Base-by-base conservation (phyloP, 306 rosid species). In the Delonix regia region DNA sequence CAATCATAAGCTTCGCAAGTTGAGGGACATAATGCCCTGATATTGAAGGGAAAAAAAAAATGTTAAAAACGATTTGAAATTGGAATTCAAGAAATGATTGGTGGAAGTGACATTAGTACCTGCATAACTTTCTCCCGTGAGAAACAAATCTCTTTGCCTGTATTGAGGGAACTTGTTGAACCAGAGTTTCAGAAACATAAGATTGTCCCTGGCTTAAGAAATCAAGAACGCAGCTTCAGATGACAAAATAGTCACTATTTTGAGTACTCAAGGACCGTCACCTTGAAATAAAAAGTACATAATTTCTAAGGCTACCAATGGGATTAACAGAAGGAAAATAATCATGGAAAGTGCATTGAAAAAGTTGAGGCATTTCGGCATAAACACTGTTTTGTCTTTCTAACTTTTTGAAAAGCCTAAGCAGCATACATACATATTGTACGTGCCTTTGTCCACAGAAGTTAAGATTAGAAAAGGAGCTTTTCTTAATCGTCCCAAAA, bases 11-110 rank as follows among this genome's bases (percentile, higher is more conserved):
- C 75, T 84, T 84, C 68, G 96, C 93, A 70, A 91, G 89, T 84
- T 89, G 96, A 74, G 96, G 96, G 83, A 89, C 90, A 82, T 91
- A 91, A 71, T 91, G 96, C n/a, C 96, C 96, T 91, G 49, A 77
- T 25, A 82, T 76, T 72, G 38, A 82, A 9, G 38, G 51, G 48
- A 53, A 34, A 59, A 44, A 64, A 65, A 76, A 63, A 10, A 14
- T n/a, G 9, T 22, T 69, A 53, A 18, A 73, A 51, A 62, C 16
- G 30, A 51, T 15, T 41, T 10, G 76, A n/a, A 38, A 38, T 57
- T 74, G 42, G 19, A 48, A 60, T 16, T 49, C 53, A 62, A 68
- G 60, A 60, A 28, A 76, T 75, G 65, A 70, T 74, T 34, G 21
- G 18, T 79, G 66, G 66, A 69, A 74, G 44, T 81, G 28, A 28